Evolutionary conservation across 139 green algal genomes (phyloP).

Genomic region (Deuterostichococcus epilithicus): DNA sequence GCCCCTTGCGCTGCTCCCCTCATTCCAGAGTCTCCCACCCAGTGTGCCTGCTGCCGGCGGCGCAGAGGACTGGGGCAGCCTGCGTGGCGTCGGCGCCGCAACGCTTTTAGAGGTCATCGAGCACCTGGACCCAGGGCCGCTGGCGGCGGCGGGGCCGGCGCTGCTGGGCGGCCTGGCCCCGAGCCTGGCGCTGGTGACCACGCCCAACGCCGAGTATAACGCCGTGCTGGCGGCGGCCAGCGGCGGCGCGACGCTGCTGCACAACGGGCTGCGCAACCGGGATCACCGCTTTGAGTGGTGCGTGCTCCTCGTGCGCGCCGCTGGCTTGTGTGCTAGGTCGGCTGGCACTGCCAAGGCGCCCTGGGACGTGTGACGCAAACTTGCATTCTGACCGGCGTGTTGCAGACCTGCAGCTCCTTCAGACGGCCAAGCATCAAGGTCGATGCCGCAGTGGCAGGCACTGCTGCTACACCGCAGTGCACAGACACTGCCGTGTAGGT

Average conservation of each 20-base stretch:
- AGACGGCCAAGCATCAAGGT: background rate
- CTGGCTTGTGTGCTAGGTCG: background rate
- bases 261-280: conserved; percentile 37
- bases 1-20: too few species aligned
- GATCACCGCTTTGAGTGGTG: conserved; percentile 68
- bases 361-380: background rate
- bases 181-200: conserved; percentile 47
- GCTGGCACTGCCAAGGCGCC: background rate
- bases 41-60: too few species aligned
- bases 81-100: conserved; percentile 37
- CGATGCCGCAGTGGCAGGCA: background rate
- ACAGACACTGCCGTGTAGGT: background rate
- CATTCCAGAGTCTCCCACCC: too few species aligned
- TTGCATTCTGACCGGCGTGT: background rate
- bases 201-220: conserved; percentile 73
- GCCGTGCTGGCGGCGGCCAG: conserved; percentile 14
- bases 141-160: conserved; percentile 32
- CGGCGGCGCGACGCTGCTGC: conserved; percentile 1
- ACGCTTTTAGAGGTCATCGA: conserved; percentile 60
- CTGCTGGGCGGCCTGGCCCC: conserved; percentile 49
- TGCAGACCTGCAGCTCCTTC: background rate
- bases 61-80: conserved; percentile 27
- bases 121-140: conserved; percentile 55
- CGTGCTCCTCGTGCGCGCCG: background rate
- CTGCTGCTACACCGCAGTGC: background rate